A percentile compares a stretch with the other conserved stretches of the same genome.
These are phyloP conservation scores for Protomyces inouyei DNA, from an alignment of 1,139 yeast species.

Conservation along the genomic window DNA sequence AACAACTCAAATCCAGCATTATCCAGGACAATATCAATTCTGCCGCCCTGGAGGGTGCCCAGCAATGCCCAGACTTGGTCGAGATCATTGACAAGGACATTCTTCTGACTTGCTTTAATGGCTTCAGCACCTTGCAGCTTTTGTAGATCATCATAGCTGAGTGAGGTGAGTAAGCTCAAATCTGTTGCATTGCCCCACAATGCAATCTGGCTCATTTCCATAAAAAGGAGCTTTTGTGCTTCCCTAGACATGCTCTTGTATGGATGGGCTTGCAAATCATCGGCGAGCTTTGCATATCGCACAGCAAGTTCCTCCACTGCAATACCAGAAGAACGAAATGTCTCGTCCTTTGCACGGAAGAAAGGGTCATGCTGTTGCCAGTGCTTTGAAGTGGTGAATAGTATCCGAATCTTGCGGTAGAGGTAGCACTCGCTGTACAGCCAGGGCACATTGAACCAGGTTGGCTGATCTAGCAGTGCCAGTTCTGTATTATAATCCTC, in stretches of 20 bases:
- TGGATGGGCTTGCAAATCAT: slow-evolving; percentile 39
- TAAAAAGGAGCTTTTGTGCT: slow-evolving; percentile 45
- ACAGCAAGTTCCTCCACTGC: slow-evolving; percentile 82
- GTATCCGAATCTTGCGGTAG: slow-evolving; percentile 59
- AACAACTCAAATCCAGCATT: slow-evolving; percentile 93
- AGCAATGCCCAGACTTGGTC: slow-evolving; percentile 57
- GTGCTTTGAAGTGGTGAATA: slow-evolving; percentile 42
- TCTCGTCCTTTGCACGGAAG: slow-evolving; percentile 58
- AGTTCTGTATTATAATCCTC: slow-evolving; percentile 44
- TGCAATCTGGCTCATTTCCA: slow-evolving; percentile 79
- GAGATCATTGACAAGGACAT: slow-evolving; percentile 74
- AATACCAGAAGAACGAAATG: slow-evolving; percentile 66
- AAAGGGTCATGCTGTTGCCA: slow-evolving; percentile 72
- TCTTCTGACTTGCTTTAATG: slow-evolving; percentile 74
- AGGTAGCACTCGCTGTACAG: slow-evolving; percentile 76
- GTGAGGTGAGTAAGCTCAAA: slow-evolving; percentile 74
- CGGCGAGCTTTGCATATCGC: slow-evolving; percentile 53
- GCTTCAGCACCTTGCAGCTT: slow-evolving; percentile 81
- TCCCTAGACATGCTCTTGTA: slow-evolving; percentile 41
- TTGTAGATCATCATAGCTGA: slow-evolving; percentile 76
- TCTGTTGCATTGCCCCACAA: slow-evolving; percentile 99
- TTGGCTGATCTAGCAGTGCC: slow-evolving; percentile 41
- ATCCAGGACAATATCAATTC: slow-evolving; percentile 84
- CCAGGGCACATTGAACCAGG: slow-evolving; percentile 95
- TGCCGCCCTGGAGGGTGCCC: slow-evolving; percentile 40